phyloP scores from a whole-genome alignment of 139 green algal species.

The Eudorina sp. region DNA sequence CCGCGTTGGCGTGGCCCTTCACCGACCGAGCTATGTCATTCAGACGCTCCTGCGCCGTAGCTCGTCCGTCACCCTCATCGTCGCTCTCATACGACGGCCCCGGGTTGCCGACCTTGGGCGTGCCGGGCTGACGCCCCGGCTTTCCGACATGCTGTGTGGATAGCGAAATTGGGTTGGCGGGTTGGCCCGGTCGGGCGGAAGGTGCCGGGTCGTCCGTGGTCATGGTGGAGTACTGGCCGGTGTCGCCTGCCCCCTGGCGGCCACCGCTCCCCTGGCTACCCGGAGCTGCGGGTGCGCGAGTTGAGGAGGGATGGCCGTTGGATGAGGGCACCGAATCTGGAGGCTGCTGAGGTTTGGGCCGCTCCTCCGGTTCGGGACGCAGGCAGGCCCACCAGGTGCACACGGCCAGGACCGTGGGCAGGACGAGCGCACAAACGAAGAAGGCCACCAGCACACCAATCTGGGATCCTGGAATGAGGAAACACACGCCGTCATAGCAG shows the following conservation, averaged over 20 bases:
- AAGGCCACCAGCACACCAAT: no score
- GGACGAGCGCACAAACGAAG: neutral
- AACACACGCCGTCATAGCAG: no score
- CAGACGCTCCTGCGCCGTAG: slow-evolving; percentile 8
- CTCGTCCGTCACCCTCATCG: neutral
- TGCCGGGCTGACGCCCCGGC: neutral
- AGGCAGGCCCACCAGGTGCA: neutral
- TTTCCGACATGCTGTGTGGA: neutral
- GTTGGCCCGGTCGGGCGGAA: neutral
- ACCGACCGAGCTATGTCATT: slow-evolving; percentile 31
- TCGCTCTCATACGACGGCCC: slow-evolving; percentile 42
- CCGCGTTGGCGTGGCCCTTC: slow-evolving; percentile 31
- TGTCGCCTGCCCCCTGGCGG: neutral
- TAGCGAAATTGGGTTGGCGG: slow-evolving; percentile 10
- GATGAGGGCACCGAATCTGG: neutral
- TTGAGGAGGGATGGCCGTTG: neutral
- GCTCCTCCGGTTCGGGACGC: no score
- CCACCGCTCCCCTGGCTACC: neutral
- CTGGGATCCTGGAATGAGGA: no score
- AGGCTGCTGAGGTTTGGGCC: no score
- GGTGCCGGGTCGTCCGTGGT: neutral
- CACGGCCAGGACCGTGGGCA: neutral
- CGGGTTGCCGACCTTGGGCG: neutral
- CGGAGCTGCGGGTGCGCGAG: neutral
- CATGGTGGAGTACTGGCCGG: neutral